Percentiles rank a stretch among this genome's conserved stretches.
These are phyloP conservation scores for Bolboschoenoplectus hybrid DNA, from an alignment of 202 grass and related monocot genomes.

Conservation along the genomic window DNA sequence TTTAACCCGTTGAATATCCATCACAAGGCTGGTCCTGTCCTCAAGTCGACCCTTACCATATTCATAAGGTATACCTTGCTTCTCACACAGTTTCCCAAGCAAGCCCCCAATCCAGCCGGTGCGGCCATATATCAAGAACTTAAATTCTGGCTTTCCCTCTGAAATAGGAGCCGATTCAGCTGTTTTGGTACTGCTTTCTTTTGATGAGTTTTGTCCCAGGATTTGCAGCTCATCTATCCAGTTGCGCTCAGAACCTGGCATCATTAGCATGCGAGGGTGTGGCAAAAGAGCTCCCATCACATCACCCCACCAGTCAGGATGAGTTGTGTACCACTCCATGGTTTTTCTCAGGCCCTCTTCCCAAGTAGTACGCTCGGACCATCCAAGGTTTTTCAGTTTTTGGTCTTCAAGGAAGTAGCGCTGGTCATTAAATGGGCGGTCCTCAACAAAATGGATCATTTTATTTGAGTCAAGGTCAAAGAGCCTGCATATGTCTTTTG, in stretches of 20 bases:
- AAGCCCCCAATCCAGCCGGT: constrained; percentile 71
- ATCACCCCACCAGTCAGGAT: constrained; percentile 56
- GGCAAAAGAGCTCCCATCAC: constrained; percentile 46
- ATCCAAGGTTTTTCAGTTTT: constrained; percentile 59
- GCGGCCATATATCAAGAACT: constrained; percentile 73
- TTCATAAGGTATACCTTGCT: constrained; percentile 58
- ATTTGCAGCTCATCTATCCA: constrained; percentile 51
- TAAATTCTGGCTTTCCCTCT: constrained; percentile 47
- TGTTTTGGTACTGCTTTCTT: constrained; percentile 39
- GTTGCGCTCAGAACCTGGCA: constrained; percentile 60
- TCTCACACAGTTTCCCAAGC: constrained; percentile 57
- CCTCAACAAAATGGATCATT: constrained; percentile 42
- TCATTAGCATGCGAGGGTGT: constrained; percentile 54
- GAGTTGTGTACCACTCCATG: constrained; percentile 52
- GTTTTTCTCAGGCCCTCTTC: constrained; percentile 51
- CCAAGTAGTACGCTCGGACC: constrained; percentile 57
- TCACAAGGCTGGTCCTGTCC: constrained; percentile 55
- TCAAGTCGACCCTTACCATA: constrained; percentile 68
- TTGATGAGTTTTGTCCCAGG: constrained; percentile 34
- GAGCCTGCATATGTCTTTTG: constrained; percentile 48
- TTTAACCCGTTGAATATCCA: constrained; percentile 70
- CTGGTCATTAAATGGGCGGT: constrained; percentile 62
- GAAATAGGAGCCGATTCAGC: constrained; percentile 29
- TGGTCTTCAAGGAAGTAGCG: constrained; percentile 58
- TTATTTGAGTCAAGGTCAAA: constrained; percentile 39